Conservation (phyloP, 1,284 basidiomycete species). For the Tausonia pullulans region DNA sequence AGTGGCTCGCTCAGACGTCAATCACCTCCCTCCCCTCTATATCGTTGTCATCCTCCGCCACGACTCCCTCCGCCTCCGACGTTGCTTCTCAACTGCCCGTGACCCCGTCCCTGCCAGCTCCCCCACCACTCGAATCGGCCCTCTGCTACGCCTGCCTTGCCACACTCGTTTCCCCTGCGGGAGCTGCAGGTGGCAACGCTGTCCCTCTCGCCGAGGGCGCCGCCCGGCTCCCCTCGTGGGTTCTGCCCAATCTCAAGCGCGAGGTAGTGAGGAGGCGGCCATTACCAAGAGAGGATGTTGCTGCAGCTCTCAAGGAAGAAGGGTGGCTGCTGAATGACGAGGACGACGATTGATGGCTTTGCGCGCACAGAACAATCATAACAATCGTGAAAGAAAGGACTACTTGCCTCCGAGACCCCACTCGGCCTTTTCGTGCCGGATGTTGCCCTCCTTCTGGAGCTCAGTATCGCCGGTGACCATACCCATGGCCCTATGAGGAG, state of each 20-base stretch:
- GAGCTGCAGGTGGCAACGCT: conserved; percentile 10
- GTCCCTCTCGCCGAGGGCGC: conserved; percentile 12
- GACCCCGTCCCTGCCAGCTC: conserved; percentile 16
- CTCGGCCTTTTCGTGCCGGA: conserved; percentile 12
- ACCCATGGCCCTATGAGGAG: conserved; percentile 24
- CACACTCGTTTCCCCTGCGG: conserved; percentile 42
- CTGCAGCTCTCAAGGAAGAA: conserved; percentile 23
- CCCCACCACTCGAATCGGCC: conserved; percentile 38
- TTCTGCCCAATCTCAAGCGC: conserved; percentile 13
- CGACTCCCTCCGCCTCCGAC: too few relatives aligned
- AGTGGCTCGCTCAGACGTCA: conserved; percentile 62
- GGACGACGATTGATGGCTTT: conserved; percentile 9
- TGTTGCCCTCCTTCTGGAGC: conserved; percentile 33
- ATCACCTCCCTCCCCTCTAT: conserved; percentile 46
- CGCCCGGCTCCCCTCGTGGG: conserved; percentile 28
- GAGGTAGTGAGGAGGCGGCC: conserved; percentile 17
- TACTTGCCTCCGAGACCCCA: not conserved
- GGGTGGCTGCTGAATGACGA: conserved; percentile 24
- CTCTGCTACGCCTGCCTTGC: conserved; percentile 68
- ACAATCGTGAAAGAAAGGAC: too few relatives aligned
- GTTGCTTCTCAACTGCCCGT: conserved; percentile 11
- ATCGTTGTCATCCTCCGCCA: too few relatives aligned
- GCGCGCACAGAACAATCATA: too few relatives aligned
- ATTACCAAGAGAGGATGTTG: conserved; percentile 23
- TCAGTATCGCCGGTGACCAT: conserved; percentile 30